phyloP scores from a whole-genome alignment of 352 stramenopile species.

The Phytophthora boehmeriae region DNA sequence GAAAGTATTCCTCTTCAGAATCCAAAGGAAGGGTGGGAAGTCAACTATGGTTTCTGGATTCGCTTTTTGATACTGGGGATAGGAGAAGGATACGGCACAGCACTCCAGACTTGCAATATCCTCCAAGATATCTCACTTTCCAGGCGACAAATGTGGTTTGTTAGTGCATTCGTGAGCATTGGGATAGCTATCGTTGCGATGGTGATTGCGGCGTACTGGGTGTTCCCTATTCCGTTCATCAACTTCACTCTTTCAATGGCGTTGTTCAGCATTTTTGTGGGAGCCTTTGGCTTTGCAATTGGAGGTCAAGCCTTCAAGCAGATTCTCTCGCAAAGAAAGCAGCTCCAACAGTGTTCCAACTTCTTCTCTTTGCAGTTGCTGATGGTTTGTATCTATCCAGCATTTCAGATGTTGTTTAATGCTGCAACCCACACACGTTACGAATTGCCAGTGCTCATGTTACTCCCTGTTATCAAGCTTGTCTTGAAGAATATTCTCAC shows the following conservation, averaged over 20 bases:
- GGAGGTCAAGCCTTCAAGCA: not conserved
- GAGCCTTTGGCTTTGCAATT: not conserved
- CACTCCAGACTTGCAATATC: not conserved
- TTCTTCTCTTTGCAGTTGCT: conserved; percentile 16
- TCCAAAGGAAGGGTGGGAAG: conserved; percentile 17
- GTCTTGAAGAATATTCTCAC: conserved; percentile 12
- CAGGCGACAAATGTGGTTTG: not conserved
- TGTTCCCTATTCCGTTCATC: conserved; percentile 5
- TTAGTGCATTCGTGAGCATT: not conserved
- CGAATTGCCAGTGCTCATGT: conserved; percentile 6
- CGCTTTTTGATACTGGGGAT: conserved; percentile 1
- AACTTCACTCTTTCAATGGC: not conserved
- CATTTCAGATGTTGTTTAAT: conserved; percentile 20
- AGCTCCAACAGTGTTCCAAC: conserved; percentile 3
- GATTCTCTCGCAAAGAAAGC: not conserved
- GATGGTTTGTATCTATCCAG: conserved; percentile 11
- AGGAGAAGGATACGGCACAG: conserved; percentile 1
- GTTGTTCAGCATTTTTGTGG: not conserved
- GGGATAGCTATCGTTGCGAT: not conserved
- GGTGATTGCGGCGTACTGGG: not conserved
- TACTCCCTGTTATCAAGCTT: conserved; percentile 9
- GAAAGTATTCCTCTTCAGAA: conserved; percentile 35
- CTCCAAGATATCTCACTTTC: conserved; percentile 4
- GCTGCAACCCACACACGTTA: not conserved
- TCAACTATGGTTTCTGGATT: conserved; percentile 34